These are phyloP conservation scores for Zea mays DNA, from an alignment of 176 grass and related monocot genomes.

Conservation along the genomic window DNA sequence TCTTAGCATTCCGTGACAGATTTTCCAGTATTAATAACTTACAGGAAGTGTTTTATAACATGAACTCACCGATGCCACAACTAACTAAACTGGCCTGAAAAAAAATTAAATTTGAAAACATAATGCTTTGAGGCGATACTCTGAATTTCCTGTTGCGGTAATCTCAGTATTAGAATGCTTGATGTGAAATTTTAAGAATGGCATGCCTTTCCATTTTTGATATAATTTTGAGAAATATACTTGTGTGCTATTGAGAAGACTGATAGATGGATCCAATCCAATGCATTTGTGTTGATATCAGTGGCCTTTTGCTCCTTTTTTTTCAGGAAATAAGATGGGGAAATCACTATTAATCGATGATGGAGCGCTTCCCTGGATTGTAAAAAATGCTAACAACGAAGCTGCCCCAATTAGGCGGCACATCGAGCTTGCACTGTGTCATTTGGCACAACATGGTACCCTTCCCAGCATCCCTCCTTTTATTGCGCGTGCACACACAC, in stretches of 20 bases:
- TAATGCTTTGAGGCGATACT: background rate
- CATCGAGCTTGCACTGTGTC: conserved; percentile 92
- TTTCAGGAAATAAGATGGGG: conserved; percentile 70
- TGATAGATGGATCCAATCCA: background rate
- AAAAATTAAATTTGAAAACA: background rate
- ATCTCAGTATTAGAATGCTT: background rate
- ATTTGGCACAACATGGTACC: conserved; percentile 95
- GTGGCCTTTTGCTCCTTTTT: background rate
- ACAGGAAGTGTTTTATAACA: background rate
- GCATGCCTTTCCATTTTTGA: background rate
- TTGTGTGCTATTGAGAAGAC: background rate
- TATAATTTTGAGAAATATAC: background rate
- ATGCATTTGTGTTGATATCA: background rate
- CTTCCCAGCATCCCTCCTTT: background rate
- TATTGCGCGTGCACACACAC: background rate
- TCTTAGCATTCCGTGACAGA: background rate
- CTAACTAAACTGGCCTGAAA: background rate
- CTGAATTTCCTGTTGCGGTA: background rate
- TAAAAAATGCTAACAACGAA: conserved; percentile 97
- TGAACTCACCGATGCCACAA: background rate
- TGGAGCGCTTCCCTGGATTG: conserved; percentile 91
- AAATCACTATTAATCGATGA: conserved; percentile 94
- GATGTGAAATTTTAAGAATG: background rate
- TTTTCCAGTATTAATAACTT: background rate
- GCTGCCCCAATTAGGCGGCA: conserved; percentile 93